phyloP scores from a whole-genome alignment of 306 rosid species.

The Myrica gale region DNA sequence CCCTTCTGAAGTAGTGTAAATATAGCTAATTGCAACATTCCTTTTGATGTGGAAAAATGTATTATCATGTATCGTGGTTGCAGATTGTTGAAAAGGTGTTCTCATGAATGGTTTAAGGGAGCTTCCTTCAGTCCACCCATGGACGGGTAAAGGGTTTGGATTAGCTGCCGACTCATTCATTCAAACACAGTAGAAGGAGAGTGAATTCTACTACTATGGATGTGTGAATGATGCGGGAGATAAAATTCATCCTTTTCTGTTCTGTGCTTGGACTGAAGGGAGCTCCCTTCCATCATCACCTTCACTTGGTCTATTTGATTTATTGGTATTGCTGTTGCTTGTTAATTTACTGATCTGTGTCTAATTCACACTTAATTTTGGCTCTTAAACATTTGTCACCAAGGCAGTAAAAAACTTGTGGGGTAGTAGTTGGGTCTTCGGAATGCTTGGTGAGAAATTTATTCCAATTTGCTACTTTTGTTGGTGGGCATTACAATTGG shows the following conservation, averaged over 20 bases:
- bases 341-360: neutral
- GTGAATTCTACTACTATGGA: conserved; percentile 47
- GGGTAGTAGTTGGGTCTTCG: neutral
- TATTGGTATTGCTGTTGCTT: neutral
- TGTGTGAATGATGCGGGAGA: conserved; percentile 97
- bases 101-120: conserved; percentile 53
- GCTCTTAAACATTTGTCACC: no score
- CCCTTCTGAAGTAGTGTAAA: neutral
- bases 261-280: conserved; percentile 99
- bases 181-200: conserved; percentile 69
- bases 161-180: conserved; percentile 96
- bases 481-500: no score
- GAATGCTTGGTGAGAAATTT: neutral
- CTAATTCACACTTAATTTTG: no score
- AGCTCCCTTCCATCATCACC: conserved; percentile 65
- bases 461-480: neutral
- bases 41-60: neutral
- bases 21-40: neutral
- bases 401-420: no score
- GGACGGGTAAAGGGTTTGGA: conserved; percentile 62
- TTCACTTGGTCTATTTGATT: neutral
- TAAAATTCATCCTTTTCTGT: conserved; percentile 58
- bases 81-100: neutral
- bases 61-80: neutral
- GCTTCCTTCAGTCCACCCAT: conserved; percentile 97